Percentiles rank a stretch among this genome's conserved stretches.
Conservation (phyloP, 352 stramenopile genomes). For the Pythium vanterpoolii region DNA sequence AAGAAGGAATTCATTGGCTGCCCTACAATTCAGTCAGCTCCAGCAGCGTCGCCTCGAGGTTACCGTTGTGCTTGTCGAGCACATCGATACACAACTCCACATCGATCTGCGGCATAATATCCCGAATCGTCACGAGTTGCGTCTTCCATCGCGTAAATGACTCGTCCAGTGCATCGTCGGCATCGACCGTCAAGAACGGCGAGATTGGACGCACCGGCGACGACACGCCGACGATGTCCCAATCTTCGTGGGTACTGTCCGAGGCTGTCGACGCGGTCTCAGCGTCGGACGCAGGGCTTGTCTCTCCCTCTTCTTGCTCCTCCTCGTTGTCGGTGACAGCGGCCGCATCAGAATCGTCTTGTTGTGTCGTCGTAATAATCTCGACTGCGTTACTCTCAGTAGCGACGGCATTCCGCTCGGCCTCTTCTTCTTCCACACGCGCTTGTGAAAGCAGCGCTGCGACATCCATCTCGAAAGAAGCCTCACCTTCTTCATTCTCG, state of each 20-base stretch:
- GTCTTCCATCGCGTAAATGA: conserved; percentile 30
- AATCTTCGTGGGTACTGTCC: conserved; percentile 44
- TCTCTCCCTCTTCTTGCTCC: conserved; percentile 20
- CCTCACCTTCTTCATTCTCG: not conserved
- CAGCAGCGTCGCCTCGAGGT: conserved; percentile 52
- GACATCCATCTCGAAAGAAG: conserved; percentile 6
- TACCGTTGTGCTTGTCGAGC: conserved; percentile 50
- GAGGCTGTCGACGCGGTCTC: conserved; percentile 51
- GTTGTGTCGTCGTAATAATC: conserved; percentile 2
- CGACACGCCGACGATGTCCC: conserved; percentile 36
- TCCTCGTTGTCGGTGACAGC: not conserved
- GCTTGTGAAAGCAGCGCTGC: conserved; percentile 14
- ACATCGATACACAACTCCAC: conserved; percentile 40
- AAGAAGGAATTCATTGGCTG: not conserved
- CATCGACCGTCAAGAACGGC: conserved; percentile 25
- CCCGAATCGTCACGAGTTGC: conserved; percentile 45
- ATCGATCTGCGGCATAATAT: conserved; percentile 52
- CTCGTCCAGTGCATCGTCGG: conserved; percentile 27
- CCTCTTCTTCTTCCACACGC: conserved; percentile 16
- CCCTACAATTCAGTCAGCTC: conserved; percentile 56
- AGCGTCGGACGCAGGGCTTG: conserved; percentile 42
- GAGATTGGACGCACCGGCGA: conserved; percentile 1
- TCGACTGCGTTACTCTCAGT: too few relatives aligned
- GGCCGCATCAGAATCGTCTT: not conserved
- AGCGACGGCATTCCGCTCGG: conserved; percentile 17